Conservation (phyloP, 371 early-diverging fungal genomes). For the Mucor plumbeus region DNA sequence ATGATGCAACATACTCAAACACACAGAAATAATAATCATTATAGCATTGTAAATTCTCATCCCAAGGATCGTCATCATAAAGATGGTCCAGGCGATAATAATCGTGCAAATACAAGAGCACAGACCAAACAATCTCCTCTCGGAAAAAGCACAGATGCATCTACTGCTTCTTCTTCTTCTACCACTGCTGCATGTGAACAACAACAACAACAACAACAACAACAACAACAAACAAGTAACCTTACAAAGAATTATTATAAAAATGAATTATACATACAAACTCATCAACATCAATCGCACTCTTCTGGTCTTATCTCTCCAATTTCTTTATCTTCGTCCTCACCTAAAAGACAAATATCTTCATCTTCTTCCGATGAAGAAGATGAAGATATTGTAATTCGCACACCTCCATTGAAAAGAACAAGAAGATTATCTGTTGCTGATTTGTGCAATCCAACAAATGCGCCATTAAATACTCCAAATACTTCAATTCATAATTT, state of each 20-base stretch:
- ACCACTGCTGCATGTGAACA: constrained; percentile 8
- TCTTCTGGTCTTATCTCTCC: constrained; percentile 11
- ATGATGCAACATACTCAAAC: constrained; percentile 73
- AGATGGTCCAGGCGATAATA: neutral
- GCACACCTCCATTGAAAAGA: neutral
- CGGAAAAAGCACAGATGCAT: neutral
- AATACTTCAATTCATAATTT: constrained; percentile 16
- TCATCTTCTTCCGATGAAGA: constrained; percentile 12
- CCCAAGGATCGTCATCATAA: constrained; percentile 12
- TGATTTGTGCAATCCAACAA: constrained; percentile 23
- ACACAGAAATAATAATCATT: constrained; percentile 35
- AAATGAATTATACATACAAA: constrained; percentile 8
- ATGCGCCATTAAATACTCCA: neutral
- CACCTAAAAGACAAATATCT: neutral
- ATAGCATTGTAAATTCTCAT: neutral
- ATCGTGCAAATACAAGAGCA: constrained; percentile 16
- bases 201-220: neutral
- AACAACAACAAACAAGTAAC: neutral
- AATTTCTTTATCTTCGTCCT: constrained; percentile 10
- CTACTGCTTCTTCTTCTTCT: constrained; percentile 2
- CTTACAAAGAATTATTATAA: neutral
- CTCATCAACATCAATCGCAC: neutral
- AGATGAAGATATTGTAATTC: constrained; percentile 11
- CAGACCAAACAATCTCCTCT: constrained; percentile 7
- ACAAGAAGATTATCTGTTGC: constrained; percentile 39